Conservation (phyloP, 352 stramenopile genomes). For the Globisporangium parvum region DNA sequence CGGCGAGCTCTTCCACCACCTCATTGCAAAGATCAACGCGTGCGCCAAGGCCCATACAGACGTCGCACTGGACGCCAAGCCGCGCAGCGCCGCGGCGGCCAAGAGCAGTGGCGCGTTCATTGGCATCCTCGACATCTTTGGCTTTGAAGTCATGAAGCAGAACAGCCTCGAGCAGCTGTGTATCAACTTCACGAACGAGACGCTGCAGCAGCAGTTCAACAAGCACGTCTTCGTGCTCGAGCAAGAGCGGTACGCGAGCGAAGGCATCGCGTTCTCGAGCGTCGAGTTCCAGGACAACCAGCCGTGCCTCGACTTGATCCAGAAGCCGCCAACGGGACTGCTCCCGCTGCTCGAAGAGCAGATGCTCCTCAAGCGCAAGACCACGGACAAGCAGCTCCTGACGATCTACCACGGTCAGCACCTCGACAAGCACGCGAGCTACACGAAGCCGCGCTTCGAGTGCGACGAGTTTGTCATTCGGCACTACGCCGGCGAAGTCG, state of each 20-base stretch:
- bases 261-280: constrained; percentile 68
- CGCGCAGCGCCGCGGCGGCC: too few species aligned
- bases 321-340: constrained; percentile 72
- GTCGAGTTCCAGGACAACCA: constrained; percentile 86
- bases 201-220: constrained; percentile 88
- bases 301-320: constrained; percentile 69
- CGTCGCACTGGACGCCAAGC: constrained; percentile 8
- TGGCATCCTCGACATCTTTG: constrained; percentile 89
- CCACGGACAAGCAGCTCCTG: constrained; percentile 76
- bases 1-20: constrained; percentile 70
- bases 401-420: constrained; percentile 79
- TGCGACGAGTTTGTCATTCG: constrained; percentile 84
- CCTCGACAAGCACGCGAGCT: constrained; percentile 63
- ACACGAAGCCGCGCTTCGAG: constrained; percentile 72
- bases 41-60: constrained; percentile 57
- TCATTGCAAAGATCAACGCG: constrained; percentile 73
- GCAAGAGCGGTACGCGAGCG: constrained; percentile 68
- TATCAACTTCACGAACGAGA: constrained; percentile 92
- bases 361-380: constrained; percentile 84
- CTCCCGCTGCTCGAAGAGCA: constrained; percentile 84
- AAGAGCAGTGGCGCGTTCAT: constrained; percentile 43
- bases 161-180: constrained; percentile 89
- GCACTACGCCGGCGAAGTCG: constrained; percentile 79
- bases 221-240: constrained; percentile 83
- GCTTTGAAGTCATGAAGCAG: constrained; percentile 85